These are phyloP conservation scores for Gymnopilus junonius DNA, from an alignment of 768 basidiomycete genomes.

Conservation along the genomic window DNA sequence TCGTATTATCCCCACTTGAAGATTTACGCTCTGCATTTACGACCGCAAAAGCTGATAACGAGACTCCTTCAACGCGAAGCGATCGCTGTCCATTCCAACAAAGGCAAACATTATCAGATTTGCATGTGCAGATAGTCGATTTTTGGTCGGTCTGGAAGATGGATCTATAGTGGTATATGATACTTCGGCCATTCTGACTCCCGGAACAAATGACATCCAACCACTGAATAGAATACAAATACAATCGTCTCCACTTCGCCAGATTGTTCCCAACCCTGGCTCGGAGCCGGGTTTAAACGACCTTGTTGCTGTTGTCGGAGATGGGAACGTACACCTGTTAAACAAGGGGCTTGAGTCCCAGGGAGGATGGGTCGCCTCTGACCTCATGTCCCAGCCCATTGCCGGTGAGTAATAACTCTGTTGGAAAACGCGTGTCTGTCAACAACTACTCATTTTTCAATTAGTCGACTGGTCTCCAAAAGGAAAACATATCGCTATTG, in stretches of 20 bases:
- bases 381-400: constrained; percentile 53
- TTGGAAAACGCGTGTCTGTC: constrained; percentile 1
- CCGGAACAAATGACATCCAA: constrained; percentile 42
- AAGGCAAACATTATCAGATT: constrained; percentile 61
- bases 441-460: constrained; percentile 1
- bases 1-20: constrained; percentile 63
- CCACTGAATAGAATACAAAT: constrained; percentile 56
- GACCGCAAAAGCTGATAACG: constrained; percentile 42
- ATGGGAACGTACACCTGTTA: constrained; percentile 60
- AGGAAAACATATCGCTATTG: constrained; percentile 83
- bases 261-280: constrained; percentile 70
- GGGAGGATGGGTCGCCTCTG: constrained; percentile 59
- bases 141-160: constrained; percentile 61
- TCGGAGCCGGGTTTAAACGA: constrained; percentile 53
- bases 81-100: constrained; percentile 47
- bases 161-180: constrained; percentile 69
- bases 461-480: constrained; percentile 86
- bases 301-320: constrained; percentile 59
- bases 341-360: constrained; percentile 57
- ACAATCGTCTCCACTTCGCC: constrained; percentile 48
- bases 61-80: constrained; percentile 52
- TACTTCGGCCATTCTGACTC: constrained; percentile 52
- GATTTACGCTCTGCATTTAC: constrained; percentile 62
- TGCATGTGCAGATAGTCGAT: constrained; percentile 59
- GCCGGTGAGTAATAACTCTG: constrained; percentile 49